Conservation (phyloP, 805 yeast species). For the Schwanniomyces pseudopolymorphus region DNA sequence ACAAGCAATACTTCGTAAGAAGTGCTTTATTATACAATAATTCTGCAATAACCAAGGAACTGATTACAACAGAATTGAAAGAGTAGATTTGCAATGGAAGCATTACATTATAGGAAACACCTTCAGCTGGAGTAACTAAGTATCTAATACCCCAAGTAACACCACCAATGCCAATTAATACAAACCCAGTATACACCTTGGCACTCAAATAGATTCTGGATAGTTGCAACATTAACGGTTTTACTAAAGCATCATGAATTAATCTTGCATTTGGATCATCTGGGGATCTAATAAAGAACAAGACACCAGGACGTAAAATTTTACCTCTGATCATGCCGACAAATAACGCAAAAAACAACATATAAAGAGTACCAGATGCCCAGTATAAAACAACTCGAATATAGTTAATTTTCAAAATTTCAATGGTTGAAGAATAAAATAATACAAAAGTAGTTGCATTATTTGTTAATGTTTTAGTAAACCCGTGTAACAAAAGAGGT, state of each 20-base stretch:
- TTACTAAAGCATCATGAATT: conserved; percentile 80
- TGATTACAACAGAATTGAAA: conserved; percentile 4
- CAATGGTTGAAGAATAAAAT: conserved; percentile 21
- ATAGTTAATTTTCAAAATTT: conserved; percentile 17
- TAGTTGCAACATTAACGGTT: conserved; percentile 70
- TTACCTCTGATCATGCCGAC: conserved; percentile 77
- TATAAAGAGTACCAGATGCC: conserved; percentile 78
- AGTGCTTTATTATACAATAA: conserved; percentile 6
- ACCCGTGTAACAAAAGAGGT: conserved; percentile 46
- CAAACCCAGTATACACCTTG: conserved; percentile 69
- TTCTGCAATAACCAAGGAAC: conserved; percentile 3
- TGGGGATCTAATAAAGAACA: conserved; percentile 89
- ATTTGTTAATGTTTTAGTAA: conserved; percentile 7
- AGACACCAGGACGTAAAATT: conserved; percentile 82
- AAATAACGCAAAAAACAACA: conserved; percentile 83
- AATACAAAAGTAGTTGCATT: conserved; percentile 13
- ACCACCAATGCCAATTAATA: conserved; percentile 71
- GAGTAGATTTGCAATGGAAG: conserved; percentile 25
- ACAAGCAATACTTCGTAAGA: conserved; percentile 35
- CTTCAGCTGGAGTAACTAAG: conserved; percentile 17
- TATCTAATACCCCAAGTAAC: conserved; percentile 50
- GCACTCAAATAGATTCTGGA: conserved; percentile 73
- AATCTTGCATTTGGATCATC: conserved; percentile 89
- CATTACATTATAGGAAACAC: conserved; percentile 14
- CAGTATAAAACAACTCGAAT: conserved; percentile 43